Evolutionary conservation across 1,139 yeast species (phyloP), one percentile per base, ranked within the genome.

Genomic region (Suhomyces choctaworum): DNA sequence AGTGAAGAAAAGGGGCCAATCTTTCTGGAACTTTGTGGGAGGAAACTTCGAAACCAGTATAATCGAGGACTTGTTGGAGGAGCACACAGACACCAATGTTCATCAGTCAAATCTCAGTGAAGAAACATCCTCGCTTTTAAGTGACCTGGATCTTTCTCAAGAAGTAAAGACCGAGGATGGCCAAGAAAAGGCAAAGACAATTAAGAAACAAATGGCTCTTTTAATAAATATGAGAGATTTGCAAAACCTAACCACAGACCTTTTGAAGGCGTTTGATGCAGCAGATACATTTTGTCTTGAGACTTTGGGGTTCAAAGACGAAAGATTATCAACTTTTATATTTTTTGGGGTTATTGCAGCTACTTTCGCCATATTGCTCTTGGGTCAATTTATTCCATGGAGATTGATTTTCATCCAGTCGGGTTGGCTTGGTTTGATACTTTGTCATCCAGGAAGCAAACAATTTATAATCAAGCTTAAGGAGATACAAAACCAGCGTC

Each of bases 221-320:
- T 52, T 79, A 45, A 68, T 71, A 50, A 78, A 77, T 33, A 39
- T 82, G 72, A 64, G 80, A 36, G 83, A 80, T 45, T 62, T 81
- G 25, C 89, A 82, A 49, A 79, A 80, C 38, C 60, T 79, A 27
- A 76, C 89, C 15, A 65, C 82, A 0, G 77, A 77, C 34, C 43
- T 83, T 4, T 68, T 86, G 20, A 60, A 66, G 17, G 56, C 70
- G 0, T 61, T 79, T 33, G 82, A 82, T 16, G 58, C 64, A 12
- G 60, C 76, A 3, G 90, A 86, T 39, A 60, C 60, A 13, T 73
- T 80, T 39, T 66, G 80, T 49, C 72, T 65, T 46, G 83, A 82
- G 11, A 73, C 82, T 4, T 87, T 87, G 9, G 83, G 84, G 4
- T 88, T 88, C 52, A 71, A 72, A 38, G 83, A 87, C 56, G 95